Evolutionary conservation across 2,329 filamentous ascomycete genomes (phyloP).

Genomic region (Phyllachora maydis): DNA sequence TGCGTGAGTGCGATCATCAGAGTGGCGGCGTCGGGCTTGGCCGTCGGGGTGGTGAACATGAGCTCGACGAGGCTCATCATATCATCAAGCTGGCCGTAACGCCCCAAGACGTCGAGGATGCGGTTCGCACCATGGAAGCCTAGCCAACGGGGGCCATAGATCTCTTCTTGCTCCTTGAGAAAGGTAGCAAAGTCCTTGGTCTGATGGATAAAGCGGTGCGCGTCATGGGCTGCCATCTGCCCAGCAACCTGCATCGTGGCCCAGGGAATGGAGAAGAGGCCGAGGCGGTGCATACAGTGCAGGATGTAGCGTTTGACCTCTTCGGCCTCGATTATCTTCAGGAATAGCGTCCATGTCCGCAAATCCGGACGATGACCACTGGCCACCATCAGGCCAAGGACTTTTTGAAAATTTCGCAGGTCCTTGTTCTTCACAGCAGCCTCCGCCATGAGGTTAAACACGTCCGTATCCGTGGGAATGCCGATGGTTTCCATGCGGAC

Average conservation of each 20-base stretch:
- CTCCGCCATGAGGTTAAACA: slow-evolving; percentile 25
- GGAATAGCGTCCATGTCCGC: slow-evolving; percentile 25
- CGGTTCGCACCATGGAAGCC: slow-evolving; percentile 13
- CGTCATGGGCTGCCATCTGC: slow-evolving; percentile 20
- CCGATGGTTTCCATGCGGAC: slow-evolving; percentile 13
- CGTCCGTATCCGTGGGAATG: slow-evolving; percentile 20
- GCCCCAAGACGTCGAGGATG: slow-evolving; percentile 20
- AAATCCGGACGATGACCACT: slow-evolving; percentile 18
- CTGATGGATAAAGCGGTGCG: slow-evolving; percentile 17
- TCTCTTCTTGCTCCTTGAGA: slow-evolving; percentile 15
- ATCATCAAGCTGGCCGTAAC: slow-evolving; percentile 13
- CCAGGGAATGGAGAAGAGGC: slow-evolving; percentile 16
- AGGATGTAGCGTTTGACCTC: slow-evolving; percentile 25
- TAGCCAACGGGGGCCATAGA: slow-evolving; percentile 26
- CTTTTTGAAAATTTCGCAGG: slow-evolving; percentile 17
- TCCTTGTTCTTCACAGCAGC: slow-evolving; percentile 18
- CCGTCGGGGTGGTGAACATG: slow-evolving; percentile 7
- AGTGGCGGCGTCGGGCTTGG: slow-evolving; percentile 10
- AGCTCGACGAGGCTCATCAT: slow-evolving; percentile 11
- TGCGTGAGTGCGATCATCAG: slow-evolving; percentile 13
- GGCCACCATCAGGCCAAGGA: slow-evolving; percentile 18
- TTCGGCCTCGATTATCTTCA: slow-evolving; percentile 35
- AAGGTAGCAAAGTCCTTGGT: slow-evolving; percentile 15
- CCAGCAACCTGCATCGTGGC: slow-evolving; percentile 16
- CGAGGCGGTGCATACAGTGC: slow-evolving; percentile 21